A percentile compares a stretch with the other conserved stretches of the same genome.
Conservation (phyloP, 306 rosid species). For the Castanea crenata region DNA sequence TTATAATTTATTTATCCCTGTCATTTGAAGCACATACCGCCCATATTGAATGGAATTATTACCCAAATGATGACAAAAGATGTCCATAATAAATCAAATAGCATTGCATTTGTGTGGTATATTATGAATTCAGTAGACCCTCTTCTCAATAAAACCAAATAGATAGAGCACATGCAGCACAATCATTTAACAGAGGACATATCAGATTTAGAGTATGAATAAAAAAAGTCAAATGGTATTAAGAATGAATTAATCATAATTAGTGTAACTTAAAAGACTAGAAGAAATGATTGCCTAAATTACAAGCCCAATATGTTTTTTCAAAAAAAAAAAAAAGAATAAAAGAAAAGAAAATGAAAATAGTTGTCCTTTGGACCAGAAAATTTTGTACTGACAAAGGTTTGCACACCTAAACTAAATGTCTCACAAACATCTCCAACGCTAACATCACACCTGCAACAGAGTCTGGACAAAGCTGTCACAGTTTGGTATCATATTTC, state of each 20-base stretch:
- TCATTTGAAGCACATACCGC: not conserved
- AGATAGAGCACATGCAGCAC: not conserved
- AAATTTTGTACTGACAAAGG: not conserved
- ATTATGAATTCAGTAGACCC: not conserved
- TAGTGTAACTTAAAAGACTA: not conserved
- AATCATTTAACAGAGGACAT: not conserved
- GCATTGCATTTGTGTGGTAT: not conserved
- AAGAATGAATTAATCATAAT: not conserved
- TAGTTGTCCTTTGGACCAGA: slow-evolving; percentile 7
- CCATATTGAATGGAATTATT: not conserved
- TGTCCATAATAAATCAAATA: not conserved
- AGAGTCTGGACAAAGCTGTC: not conserved
- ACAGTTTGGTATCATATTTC: slow-evolving; percentile 10
- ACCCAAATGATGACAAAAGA: not conserved
- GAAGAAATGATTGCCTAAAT: not conserved
- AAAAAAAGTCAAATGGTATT: not conserved
- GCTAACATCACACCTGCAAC: not conserved
- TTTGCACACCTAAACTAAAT: slow-evolving; percentile 20
- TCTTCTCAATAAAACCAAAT: not conserved
- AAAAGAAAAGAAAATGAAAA: not conserved
- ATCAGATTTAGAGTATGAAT: not conserved
- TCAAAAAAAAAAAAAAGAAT: not conserved
- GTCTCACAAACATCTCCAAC: not conserved
- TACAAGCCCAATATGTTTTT: slow-evolving; percentile 13
- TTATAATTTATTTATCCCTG: not conserved